These are phyloP conservation scores for Paracamarosporium sp. DNA, from an alignment of 2,329 filamentous ascomycete species.

Conservation along the genomic window DNA sequence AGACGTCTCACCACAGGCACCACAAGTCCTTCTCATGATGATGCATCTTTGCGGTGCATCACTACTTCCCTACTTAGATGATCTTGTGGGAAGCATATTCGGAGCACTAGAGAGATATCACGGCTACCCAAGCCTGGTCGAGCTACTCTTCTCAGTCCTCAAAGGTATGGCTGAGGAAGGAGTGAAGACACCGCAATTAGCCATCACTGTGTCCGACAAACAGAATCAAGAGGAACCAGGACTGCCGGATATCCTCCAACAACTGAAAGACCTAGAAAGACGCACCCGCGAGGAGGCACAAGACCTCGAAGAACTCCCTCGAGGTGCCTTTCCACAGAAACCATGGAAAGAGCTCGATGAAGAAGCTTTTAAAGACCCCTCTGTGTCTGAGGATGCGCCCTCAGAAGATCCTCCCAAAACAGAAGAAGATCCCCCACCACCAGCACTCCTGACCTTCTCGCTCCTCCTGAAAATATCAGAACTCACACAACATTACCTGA, in stretches of 20 bases:
- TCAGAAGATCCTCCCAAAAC: conserved; percentile 58
- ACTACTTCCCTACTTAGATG: conserved; percentile 87
- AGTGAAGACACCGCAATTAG: conserved; percentile 62
- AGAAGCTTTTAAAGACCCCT: conserved; percentile 40
- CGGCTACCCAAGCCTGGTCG: conserved; percentile 85
- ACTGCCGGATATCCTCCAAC: conserved; percentile 26
- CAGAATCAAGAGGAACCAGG: not conserved
- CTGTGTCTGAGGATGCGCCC: conserved; percentile 33
- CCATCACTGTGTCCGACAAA: conserved; percentile 33
- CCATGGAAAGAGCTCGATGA: conserved; percentile 46
- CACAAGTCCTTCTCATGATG: conserved; percentile 94
- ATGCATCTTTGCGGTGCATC: conserved; percentile 81
- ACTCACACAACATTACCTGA: conserved; percentile 89
- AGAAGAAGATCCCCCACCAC: conserved; percentile 67
- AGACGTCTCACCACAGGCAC: conserved; percentile 88
- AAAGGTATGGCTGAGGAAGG: conserved; percentile 85
- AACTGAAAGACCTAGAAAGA: conserved; percentile 44
- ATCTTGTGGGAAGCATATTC: conserved; percentile 90
- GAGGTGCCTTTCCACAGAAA: conserved; percentile 32
- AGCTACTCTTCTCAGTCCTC: conserved; percentile 82
- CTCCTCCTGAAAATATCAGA: conserved; percentile 81
- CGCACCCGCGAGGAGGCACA: conserved; percentile 31
- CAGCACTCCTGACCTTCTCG: conserved; percentile 76
- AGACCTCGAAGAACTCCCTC: conserved; percentile 25
- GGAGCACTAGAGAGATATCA: conserved; percentile 94